Evolutionary conservation across 1,284 basidiomycete genomes (phyloP).

Genomic region (Cerioporus squamosus): DNA sequence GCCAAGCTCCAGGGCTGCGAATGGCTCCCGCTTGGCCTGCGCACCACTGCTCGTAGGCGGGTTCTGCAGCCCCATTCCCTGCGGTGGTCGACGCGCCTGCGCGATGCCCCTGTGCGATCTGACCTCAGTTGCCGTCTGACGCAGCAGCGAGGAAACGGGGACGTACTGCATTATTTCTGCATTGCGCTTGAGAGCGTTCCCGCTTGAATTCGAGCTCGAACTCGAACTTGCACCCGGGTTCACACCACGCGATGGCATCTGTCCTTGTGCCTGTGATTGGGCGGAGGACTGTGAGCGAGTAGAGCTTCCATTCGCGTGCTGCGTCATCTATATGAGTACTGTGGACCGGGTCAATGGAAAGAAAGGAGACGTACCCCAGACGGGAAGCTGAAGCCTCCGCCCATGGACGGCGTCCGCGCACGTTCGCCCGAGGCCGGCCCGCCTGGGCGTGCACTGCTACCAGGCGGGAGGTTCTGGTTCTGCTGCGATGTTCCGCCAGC

Average conservation of each 20-base stretch:
- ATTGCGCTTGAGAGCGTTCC: constrained; percentile 40
- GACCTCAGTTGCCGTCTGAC: constrained; percentile 1
- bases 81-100: constrained; percentile 21
- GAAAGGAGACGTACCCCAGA: constrained; percentile 17
- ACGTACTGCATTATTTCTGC: constrained; percentile 46
- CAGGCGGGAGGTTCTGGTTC: not conserved
- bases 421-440: constrained; percentile 27
- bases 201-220: constrained; percentile 1
- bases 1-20: constrained; percentile 44
- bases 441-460: not conserved
- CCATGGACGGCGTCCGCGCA: constrained; percentile 45
- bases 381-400: constrained; percentile 60
- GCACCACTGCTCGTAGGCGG: constrained; percentile 19
- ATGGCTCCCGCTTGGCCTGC: constrained; percentile 35
- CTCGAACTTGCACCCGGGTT: not conserved
- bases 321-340: not conserved
- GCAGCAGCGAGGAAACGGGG: not conserved
- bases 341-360: not conserved
- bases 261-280: not conserved
- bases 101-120: not conserved
- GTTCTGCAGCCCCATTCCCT: constrained; percentile 53
- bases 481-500: not conserved
- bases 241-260: not conserved
- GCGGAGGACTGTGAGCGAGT: not conserved
- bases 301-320: constrained; percentile 3